phyloP scores from a whole-genome alignment of 1,284 basidiomycete species.

The Cerrena zonata region DNA sequence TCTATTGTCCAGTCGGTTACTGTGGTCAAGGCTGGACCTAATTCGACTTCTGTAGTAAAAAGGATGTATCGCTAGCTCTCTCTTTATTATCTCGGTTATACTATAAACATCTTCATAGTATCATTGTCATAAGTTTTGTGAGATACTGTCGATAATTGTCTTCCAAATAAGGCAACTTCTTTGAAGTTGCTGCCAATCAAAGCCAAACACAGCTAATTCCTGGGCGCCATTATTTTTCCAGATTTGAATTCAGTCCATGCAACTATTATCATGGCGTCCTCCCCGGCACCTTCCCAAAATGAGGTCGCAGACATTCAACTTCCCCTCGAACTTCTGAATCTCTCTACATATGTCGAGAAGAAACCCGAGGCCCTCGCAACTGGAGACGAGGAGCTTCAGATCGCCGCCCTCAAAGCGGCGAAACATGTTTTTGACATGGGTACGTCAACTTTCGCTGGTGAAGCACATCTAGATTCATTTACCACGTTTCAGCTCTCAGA shows the following conservation, averaged over 20 bases:
- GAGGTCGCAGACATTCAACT: constrained; percentile 16
- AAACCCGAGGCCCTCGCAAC: constrained; percentile 49
- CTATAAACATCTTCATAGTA: too few relatives aligned
- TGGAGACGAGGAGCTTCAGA: constrained; percentile 52
- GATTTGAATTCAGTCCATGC: background rate
- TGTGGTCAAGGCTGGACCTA: too few relatives aligned
- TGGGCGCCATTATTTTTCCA: background rate
- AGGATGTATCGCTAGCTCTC: too few relatives aligned
- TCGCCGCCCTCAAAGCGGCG: constrained; percentile 60
- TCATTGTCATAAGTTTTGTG: too few relatives aligned
- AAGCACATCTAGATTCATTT: constrained; percentile 4
- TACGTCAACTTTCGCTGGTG: constrained; percentile 31
- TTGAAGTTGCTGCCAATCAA: background rate
- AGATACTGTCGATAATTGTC: too few relatives aligned
- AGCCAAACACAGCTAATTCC: background rate
- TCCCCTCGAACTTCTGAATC: constrained; percentile 38
- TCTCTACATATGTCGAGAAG: constrained; percentile 51
- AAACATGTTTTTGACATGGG: constrained; percentile 81
- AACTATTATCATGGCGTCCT: background rate
- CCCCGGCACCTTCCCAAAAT: background rate
- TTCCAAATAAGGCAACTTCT: background rate
- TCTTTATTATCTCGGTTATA: too few relatives aligned
- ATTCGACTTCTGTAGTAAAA: too few relatives aligned
- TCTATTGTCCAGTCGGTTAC: too few relatives aligned
- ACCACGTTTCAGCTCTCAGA: constrained; percentile 42